phyloP scores from a whole-genome alignment of 257 asterid genomes.

The Solanum chilense region DNA sequence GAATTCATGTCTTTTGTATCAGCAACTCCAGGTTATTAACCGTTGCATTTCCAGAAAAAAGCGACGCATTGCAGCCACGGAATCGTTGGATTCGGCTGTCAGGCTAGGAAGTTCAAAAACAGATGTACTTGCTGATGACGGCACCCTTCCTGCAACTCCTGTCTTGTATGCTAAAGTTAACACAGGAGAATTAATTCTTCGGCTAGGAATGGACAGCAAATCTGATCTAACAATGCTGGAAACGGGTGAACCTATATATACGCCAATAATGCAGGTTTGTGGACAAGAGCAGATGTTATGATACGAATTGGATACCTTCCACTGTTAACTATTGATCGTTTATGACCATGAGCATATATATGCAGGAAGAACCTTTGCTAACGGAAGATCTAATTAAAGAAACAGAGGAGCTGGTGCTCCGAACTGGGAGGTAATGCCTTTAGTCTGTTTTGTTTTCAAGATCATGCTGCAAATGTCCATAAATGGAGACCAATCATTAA shows the following conservation, averaged over 20 bases:
- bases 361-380: conserved; percentile 83
- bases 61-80: conserved; percentile 65
- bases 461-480: not conserved
- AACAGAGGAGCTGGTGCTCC: conserved; percentile 93
- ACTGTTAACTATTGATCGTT: conserved; percentile 6
- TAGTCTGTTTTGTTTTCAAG: conserved; percentile 5
- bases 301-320: not conserved
- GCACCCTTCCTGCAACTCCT: conserved; percentile 25
- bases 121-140: conserved; percentile 31
- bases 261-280: conserved; percentile 89
- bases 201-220: conserved; percentile 75
- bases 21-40: conserved; percentile 95
- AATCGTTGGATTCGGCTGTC: conserved; percentile 57
- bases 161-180: conserved; percentile 54
- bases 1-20: conserved; percentile 82
- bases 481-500: not conserved
- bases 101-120: conserved; percentile 35
- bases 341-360: conserved; percentile 4
- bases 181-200: conserved; percentile 73
- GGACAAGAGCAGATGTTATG: conserved; percentile 5
- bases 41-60: conserved; percentile 88
- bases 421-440: conserved; percentile 79
- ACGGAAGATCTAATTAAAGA: conserved; percentile 96
- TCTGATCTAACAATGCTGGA: conserved; percentile 80
- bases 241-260: conserved; percentile 85